phyloP scores from a whole-genome alignment of 2,329 filamentous ascomycete species.

The Fonsecaea monophora region DNA sequence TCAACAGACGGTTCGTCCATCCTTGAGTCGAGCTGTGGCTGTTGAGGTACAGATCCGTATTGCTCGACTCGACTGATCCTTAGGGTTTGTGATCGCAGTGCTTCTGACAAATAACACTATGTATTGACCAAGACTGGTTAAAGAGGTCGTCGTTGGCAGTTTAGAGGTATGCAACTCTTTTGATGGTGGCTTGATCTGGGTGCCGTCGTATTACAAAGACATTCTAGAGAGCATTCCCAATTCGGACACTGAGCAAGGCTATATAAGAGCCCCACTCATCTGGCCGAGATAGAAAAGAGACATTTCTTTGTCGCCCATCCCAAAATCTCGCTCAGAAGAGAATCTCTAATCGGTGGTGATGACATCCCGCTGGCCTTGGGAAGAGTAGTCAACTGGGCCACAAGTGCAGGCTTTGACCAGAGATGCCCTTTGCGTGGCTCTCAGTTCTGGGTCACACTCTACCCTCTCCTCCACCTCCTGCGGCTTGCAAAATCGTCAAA shows the following conservation, averaged over 20 bases:
- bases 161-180: not conserved
- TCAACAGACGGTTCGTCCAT: not conserved
- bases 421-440: not conserved
- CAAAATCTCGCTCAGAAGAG: not conserved
- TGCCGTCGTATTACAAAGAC: constrained; percentile 11
- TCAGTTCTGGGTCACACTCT: not conserved
- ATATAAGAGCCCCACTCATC: constrained; percentile 19
- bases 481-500: not conserved
- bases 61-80: not conserved
- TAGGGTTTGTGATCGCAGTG: not conserved
- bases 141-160: not conserved
- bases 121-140: constrained; percentile 6
- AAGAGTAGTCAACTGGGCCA: not conserved
- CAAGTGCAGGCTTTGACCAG: not conserved
- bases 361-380: not conserved
- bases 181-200: constrained; percentile 6
- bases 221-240: not conserved
- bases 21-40: not conserved
- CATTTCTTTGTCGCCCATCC: not conserved
- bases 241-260: not conserved
- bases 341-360: not conserved
- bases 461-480: not conserved
- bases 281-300: not conserved
- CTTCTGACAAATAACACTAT: constrained; percentile 5
- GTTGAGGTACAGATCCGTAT: not conserved